Conservation (phyloP, 202 grass and related monocot genomes). For the Cymbopogon flexuosus region DNA sequence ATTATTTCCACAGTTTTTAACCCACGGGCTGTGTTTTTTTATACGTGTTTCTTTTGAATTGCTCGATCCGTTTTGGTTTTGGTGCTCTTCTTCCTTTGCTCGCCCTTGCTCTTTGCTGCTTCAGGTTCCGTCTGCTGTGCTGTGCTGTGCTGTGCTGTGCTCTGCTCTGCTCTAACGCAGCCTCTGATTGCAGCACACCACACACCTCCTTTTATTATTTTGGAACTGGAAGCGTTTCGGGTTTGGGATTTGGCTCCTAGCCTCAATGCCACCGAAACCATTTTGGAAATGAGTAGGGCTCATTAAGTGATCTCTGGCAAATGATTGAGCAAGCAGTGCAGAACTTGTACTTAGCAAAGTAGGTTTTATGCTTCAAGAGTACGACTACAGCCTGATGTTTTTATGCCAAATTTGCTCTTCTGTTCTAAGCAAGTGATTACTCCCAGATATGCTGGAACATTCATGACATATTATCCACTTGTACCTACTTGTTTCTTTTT, state of each 20-base stretch:
- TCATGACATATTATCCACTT: conserved; percentile 16
- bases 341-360: neutral
- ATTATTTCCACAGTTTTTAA: conserved; percentile 27
- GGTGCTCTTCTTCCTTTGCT: neutral
- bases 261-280: neutral
- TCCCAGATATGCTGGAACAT: conserved; percentile 19
- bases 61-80: conserved; percentile 6
- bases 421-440: conserved; percentile 8
- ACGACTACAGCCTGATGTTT: neutral
- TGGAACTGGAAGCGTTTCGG: neutral
- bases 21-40: neutral
- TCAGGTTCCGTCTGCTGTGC: conserved; percentile 13
- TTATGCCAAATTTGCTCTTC: neutral
- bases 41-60: conserved; percentile 10
- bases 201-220: neutral
- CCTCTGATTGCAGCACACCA: conserved; percentile 15
- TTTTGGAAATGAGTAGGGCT: neutral
- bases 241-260: neutral
- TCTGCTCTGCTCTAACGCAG: conserved; percentile 1
- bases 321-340: conserved; percentile 7
- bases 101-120: neutral
- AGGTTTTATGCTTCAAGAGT: neutral
- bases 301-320: conserved; percentile 6
- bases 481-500: neutral
- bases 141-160: conserved; percentile 10